Evolutionary conservation across 169 alveolate genomes (phyloP), one percentile per base, ranked within the genome.

Genomic region (Cryptosporidium felis): DNA sequence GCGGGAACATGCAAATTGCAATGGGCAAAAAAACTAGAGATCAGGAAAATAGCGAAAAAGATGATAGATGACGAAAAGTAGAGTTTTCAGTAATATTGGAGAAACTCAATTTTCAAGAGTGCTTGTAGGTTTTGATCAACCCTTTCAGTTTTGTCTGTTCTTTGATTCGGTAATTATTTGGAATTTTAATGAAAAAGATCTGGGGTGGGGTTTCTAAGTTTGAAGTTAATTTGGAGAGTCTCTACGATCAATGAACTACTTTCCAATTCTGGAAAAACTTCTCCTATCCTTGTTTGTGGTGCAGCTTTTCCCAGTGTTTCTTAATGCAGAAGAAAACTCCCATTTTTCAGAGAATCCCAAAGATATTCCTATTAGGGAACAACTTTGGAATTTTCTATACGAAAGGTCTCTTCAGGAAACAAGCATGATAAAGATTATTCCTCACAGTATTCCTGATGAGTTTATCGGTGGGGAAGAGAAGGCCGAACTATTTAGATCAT

Each of bases 311-410:
- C 4, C 32, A 28, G 6, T n/a, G n/a, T 4, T 10, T 3, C 8
- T 23, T 30, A 2, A 3, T 18, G 36, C 58, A 40, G 53, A 30
- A 61, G 38, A 61, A 34, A 41, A 61, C n/a, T n/a, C n/a, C n/a
- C n/a, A n/a, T n/a, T n/a, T n/a, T n/a, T n/a, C n/a, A n/a, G n/a
- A n/a, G n/a, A n/a, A n/a, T n/a, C n/a, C n/a, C n/a, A n/a, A n/a
- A n/a, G n/a, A n/a, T n/a, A n/a, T n/a, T n/a, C n/a, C n/a, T n/a
- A 5, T 21, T 18, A 28, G 8, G 21, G n/a, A 9, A 28, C 26
- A 56, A 30, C 34, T 56, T 3, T 74, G 85, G 85, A 18, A 58
- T 14, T 30, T 74, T 32, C 30, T 74, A 32, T 74, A 74, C 12
- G 36, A 34, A 32, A 49, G 40, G 14, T 74, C 85, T 1, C 67